Evolutionary conservation across 2,329 filamentous ascomycete genomes (phyloP).

Genomic region (Thielaviopsis ethacetica): DNA sequence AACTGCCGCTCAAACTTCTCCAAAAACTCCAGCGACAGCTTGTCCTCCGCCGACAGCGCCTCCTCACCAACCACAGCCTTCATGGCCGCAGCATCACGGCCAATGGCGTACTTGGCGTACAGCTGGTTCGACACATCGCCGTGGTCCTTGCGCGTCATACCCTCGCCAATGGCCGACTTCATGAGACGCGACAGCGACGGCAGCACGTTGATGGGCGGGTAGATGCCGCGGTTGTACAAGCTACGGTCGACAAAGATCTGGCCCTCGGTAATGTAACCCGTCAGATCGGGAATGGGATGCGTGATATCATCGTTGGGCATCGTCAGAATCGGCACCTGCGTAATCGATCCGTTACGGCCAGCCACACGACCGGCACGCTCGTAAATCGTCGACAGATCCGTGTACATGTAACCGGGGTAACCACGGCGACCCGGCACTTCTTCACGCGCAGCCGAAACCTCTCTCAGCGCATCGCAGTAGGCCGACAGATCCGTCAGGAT

Average conservation of each 20-base stretch:
- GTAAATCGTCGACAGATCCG: slow-evolving; percentile 99
- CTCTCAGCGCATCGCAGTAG: slow-evolving; percentile 96
- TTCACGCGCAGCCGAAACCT: slow-evolving; percentile 93
- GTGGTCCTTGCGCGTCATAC: slow-evolving; percentile 91
- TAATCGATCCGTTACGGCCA: slow-evolving; percentile 95
- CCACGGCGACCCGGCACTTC: slow-evolving; percentile 98
- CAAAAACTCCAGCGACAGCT: slow-evolving; percentile 92
- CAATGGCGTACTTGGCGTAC: slow-evolving; percentile 98
- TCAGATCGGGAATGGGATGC: slow-evolving; percentile 95
- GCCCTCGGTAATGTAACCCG: slow-evolving; percentile 96
- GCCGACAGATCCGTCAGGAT: slow-evolving; percentile 96
- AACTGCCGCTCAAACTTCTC: slow-evolving; percentile 97
- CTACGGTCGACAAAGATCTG: slow-evolving; percentile 96
- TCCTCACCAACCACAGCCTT: slow-evolving; percentile 99
- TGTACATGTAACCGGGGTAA: slow-evolving; percentile 99
- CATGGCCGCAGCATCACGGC: slow-evolving; percentile 95
- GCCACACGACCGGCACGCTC: slow-evolving; percentile 95
- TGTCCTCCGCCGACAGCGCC: slow-evolving; percentile 87
- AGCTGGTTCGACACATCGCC: slow-evolving; percentile 98
- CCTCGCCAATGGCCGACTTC: slow-evolving; percentile 98
- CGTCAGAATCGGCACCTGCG: slow-evolving; percentile 94
- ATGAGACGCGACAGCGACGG: slow-evolving; percentile 97
- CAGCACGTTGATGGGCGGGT: slow-evolving; percentile 96
- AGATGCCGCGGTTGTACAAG: slow-evolving; percentile 90
- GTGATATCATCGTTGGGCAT: slow-evolving; percentile 99